Conservation (phyloP, 306 rosid genomes). For the Quercus dentata region DNA sequence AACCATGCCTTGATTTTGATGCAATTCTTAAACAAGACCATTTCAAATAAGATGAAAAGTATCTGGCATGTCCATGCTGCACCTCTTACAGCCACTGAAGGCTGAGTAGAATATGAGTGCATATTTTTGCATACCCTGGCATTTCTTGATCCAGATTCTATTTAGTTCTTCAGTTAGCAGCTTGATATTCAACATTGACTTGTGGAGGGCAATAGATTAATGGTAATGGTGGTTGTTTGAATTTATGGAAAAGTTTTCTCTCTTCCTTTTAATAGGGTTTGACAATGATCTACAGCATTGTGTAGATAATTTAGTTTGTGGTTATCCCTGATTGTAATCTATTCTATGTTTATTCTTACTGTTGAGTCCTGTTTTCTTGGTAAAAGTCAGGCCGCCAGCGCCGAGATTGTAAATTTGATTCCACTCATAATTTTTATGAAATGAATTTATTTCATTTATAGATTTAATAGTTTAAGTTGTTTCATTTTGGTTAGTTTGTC, state of each 20-base stretch:
- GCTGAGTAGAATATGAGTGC: not conserved
- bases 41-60: constrained; percentile 25
- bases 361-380: not conserved
- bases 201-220: not conserved
- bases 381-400: not conserved
- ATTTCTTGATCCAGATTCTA: not conserved
- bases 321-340: not conserved
- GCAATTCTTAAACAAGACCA: constrained; percentile 39
- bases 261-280: not conserved
- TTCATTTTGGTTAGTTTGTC: not conserved
- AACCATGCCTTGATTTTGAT: constrained; percentile 32
- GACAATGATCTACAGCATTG: not conserved
- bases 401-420: not conserved
- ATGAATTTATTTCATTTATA: not conserved
- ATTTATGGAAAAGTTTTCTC: not conserved
- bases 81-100: not conserved
- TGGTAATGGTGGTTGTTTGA: not conserved
- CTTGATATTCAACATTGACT: not conserved
- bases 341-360: not conserved
- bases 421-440: not conserved
- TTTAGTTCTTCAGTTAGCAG: not conserved
- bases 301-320: not conserved
- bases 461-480: not conserved
- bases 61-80: not conserved
- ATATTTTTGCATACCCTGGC: not conserved